Evolutionary conservation across 371 early-diverging fungal species (phyloP), one percentile per base, ranked within the genome.

Genomic region (Mortierella sp.): DNA sequence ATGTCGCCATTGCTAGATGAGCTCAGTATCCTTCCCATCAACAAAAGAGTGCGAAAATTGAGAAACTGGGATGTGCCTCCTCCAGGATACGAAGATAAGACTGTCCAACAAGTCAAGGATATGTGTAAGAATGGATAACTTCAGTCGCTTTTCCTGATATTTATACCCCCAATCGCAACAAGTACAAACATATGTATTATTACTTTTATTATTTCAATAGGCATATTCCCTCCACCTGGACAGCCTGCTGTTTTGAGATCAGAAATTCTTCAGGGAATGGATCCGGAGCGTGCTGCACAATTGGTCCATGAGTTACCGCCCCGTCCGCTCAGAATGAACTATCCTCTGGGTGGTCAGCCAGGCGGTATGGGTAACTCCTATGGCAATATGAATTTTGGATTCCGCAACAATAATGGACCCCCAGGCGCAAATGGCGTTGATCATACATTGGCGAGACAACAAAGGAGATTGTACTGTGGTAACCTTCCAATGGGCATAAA

Each of bases 31-130:
- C 83, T 93, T 37, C 97, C 97, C 14, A 85, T 98, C 40, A 94
- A 97, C 78, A 88, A 93, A 78, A 86, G 97, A 63, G 87, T 84
- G 32, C 87, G 94, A 45, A 96, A 94, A 84, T 88, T 97, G 43
- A 89, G 92, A 66, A 91, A 93, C 78, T 99, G 99, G 99, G 99
- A 99, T 86, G 87, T 94, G 68, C 90, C 96, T 2, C 98, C 98
- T 51, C 90, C 92, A 22, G 98, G 98, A 28, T 97, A 93, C 85
- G 98, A 98, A 80, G 91, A 90, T 62, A 90, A 97, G 89, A 89
- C 95, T 12, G 96, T 95, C 8, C 87, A 88, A 63, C 94, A 97
- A 70, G 98, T 95, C 68, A 99, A 99, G 85, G 91, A 92, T 20
- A 93, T 97, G 37, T 98, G 95, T 93, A 78, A 22, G 75, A 28